Conservation (phyloP, 768 basidiomycete species). For the Neoboletus subvelutipes region DNA sequence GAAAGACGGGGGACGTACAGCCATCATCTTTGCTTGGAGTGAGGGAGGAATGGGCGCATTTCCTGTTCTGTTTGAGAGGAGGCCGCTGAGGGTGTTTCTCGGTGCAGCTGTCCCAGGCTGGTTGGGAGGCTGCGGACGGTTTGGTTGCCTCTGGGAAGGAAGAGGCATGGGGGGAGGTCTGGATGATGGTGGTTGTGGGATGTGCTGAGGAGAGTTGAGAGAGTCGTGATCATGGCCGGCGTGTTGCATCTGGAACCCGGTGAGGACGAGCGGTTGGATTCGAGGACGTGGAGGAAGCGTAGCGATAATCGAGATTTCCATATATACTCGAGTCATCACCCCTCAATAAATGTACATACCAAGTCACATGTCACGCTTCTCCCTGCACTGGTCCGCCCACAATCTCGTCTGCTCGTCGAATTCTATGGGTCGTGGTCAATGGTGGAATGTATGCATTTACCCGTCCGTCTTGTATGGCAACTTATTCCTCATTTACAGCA, state of each 20-base stretch:
- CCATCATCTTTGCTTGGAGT: slow-evolving; percentile 92
- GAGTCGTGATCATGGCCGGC: slow-evolving; percentile 16
- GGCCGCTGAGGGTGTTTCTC: slow-evolving; percentile 36
- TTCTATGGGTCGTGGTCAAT: no score
- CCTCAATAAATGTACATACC: not conserved
- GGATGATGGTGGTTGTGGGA: not conserved
- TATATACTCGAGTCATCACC: slow-evolving; percentile 34
- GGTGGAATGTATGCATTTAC: no score
- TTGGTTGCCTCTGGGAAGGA: slow-evolving; percentile 7
- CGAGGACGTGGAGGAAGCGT: slow-evolving; percentile 17
- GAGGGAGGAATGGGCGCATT: slow-evolving; percentile 81
- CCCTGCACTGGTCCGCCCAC: no score
- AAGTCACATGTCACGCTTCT: slow-evolving; percentile 23
- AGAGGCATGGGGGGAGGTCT: slow-evolving; percentile 5
- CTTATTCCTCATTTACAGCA: not conserved
- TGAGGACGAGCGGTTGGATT: not conserved
- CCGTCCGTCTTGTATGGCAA: not conserved
- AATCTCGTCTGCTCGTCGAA: no score
- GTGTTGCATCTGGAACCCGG: slow-evolving; percentile 23
- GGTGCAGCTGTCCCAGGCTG: slow-evolving; percentile 10
- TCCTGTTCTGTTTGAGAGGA: slow-evolving; percentile 44
- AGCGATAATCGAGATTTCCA: slow-evolving; percentile 37
- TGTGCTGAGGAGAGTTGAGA: not conserved
- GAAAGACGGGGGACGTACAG: slow-evolving; percentile 47
- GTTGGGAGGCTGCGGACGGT: slow-evolving; percentile 17